Conservation (phyloP, 352 stramenopile genomes). For the Phytophthora sojae region DNA sequence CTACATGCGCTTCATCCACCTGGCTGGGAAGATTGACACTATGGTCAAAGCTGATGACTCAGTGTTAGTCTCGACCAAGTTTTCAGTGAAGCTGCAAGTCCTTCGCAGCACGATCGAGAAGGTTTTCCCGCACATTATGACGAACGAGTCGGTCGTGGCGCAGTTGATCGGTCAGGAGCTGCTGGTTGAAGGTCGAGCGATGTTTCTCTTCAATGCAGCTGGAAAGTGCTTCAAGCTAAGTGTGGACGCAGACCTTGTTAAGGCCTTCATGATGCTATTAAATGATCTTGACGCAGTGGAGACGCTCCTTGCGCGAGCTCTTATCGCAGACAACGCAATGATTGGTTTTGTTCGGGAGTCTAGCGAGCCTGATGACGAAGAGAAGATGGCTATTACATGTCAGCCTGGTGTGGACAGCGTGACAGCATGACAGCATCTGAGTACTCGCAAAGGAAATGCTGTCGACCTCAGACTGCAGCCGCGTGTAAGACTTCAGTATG, state of each 20-base stretch:
- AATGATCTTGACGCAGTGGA: background rate
- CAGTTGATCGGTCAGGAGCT: background rate
- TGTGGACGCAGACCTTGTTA: background rate
- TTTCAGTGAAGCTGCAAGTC: background rate
- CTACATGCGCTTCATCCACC: constrained; percentile 11
- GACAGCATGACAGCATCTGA: no score
- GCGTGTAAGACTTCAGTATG: no score
- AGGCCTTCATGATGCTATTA: background rate
- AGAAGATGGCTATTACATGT: no score
- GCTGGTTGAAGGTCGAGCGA: background rate
- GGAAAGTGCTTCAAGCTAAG: background rate
- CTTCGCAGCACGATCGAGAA: background rate
- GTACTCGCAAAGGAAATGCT: no score
- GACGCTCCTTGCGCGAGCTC: background rate
- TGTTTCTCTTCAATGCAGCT: constrained; percentile 1
- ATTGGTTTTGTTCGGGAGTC: background rate
- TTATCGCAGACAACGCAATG: background rate
- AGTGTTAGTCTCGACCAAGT: background rate
- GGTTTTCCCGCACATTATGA: background rate
- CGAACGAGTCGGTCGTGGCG: background rate
- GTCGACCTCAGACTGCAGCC: no score
- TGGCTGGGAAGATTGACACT: background rate
- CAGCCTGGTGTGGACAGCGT: no score
- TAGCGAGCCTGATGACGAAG: background rate
- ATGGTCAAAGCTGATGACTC: background rate